phyloP scores from a whole-genome alignment of 2,329 filamentous ascomycete genomes.

The Pyrenochaeta sp. region DNA sequence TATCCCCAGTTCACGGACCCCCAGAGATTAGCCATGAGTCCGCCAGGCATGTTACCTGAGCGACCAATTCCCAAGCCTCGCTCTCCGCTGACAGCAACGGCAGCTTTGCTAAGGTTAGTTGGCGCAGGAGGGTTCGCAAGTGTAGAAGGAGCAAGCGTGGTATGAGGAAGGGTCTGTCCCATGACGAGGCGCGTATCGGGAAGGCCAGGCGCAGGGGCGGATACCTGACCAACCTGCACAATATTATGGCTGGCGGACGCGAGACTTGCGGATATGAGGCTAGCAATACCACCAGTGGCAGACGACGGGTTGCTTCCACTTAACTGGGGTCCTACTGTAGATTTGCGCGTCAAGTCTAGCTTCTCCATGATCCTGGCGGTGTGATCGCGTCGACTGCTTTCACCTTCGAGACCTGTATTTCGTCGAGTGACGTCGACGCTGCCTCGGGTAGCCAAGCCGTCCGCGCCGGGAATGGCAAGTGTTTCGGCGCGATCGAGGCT shows the following conservation, averaged over 20 bases:
- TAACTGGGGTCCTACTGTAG: slow-evolving; percentile 64
- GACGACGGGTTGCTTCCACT: slow-evolving; percentile 52
- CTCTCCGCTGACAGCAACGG: slow-evolving; percentile 82
- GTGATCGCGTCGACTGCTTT: slow-evolving; percentile 79
- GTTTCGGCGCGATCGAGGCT: slow-evolving; percentile 69
- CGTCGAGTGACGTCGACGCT: slow-evolving; percentile 76
- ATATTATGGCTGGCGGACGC: slow-evolving; percentile 77
- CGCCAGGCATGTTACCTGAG: slow-evolving; percentile 76
- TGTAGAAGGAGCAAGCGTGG: slow-evolving; percentile 80
- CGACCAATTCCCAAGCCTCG: slow-evolving; percentile 71
- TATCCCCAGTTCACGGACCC: slow-evolving; percentile 84
- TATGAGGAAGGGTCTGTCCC: slow-evolving; percentile 60
- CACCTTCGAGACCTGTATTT: slow-evolving; percentile 68
- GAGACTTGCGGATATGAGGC: slow-evolving; percentile 82
- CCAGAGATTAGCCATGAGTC: slow-evolving; percentile 93
- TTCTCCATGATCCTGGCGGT: slow-evolving; percentile 91
- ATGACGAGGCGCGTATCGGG: slow-evolving; percentile 48
- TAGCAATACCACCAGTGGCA: slow-evolving; percentile 75
- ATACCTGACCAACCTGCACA: slow-evolving; percentile 69
- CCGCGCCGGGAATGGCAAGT: slow-evolving; percentile 71
- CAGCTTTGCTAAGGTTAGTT: slow-evolving; percentile 86
- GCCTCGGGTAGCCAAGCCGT: slow-evolving; percentile 63
- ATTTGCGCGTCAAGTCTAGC: slow-evolving; percentile 86
- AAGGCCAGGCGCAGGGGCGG: slow-evolving; percentile 44
- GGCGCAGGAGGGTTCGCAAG: slow-evolving; percentile 82